These are phyloP conservation scores for Stemphylium lycopersici DNA, from an alignment of 2,329 filamentous ascomycete genomes.

Conservation along the genomic window DNA sequence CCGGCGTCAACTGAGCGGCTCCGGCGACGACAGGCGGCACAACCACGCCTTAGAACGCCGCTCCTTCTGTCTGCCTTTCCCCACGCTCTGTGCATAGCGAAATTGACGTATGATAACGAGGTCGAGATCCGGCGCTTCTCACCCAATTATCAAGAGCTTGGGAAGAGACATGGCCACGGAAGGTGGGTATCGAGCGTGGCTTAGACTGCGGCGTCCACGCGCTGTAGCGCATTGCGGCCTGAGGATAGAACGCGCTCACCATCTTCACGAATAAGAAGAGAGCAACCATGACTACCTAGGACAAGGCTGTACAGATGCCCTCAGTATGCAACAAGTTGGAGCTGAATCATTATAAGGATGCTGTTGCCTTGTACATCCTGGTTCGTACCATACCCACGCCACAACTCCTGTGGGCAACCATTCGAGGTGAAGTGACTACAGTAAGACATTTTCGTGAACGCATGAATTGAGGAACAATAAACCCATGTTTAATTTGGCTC, in stretches of 20 bases:
- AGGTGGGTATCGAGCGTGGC: neutral
- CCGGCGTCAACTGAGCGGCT: neutral
- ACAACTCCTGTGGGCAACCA: neutral
- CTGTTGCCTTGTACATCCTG: slow-evolving; percentile 7
- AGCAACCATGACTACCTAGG: neutral
- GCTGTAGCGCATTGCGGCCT: neutral
- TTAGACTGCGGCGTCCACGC: neutral
- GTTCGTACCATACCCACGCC: slow-evolving; percentile 3
- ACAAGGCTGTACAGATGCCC: neutral
- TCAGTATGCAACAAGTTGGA: neutral
- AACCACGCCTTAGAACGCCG: neutral
- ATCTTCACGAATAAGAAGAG: neutral
- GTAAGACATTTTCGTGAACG: neutral
- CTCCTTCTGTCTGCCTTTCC: neutral
- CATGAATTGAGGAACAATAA: slow-evolving; percentile 1
- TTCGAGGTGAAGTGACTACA: neutral
- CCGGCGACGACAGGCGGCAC: neutral
- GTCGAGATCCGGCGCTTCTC: neutral
- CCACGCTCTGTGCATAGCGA: neutral
- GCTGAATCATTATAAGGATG: neutral
- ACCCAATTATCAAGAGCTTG: neutral
- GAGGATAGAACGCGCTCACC: neutral
- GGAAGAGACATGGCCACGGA: neutral
- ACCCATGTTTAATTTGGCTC: neutral
- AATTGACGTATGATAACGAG: neutral